phyloP scores from a whole-genome alignment of 2,329 filamentous ascomycete genomes.

The Grosmannia huntii region DNA sequence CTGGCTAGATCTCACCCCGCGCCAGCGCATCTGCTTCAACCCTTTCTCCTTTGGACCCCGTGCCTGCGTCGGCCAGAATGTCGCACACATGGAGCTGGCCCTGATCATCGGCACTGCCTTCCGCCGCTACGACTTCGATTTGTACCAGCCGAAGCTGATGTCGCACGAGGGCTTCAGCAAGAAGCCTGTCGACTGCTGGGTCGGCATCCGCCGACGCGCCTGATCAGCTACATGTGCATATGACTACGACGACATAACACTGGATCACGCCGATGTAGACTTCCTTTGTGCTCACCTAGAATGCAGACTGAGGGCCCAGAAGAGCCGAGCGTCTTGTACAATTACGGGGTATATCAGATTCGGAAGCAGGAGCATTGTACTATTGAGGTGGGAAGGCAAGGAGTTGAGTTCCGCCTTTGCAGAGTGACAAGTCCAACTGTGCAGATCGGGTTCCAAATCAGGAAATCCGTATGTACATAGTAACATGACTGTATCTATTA shows the following conservation, averaged over 20 bases:
- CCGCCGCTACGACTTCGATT: slow-evolving; percentile 8
- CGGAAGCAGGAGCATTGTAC: neutral
- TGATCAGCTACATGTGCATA: neutral
- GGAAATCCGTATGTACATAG: too few relatives aligned
- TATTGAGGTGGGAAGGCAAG: neutral
- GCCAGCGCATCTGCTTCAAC: slow-evolving; percentile 9
- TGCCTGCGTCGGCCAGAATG: slow-evolving; percentile 11
- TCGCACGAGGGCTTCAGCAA: slow-evolving; percentile 10
- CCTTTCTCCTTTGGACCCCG: slow-evolving; percentile 9
- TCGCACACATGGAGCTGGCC: slow-evolving; percentile 10
- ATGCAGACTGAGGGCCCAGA: too few relatives aligned
- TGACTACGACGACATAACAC: too few relatives aligned
- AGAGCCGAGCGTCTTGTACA: too few relatives aligned
- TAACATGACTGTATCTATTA: too few relatives aligned
- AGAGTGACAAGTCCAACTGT: neutral
- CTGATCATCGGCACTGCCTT: slow-evolving; percentile 9
- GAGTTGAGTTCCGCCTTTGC: neutral
- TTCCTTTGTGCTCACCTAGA: too few relatives aligned
- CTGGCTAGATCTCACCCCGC: slow-evolving; percentile 11
- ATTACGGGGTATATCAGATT: too few relatives aligned
- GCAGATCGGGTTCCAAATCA: neutral
- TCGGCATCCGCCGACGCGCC: slow-evolving; percentile 4
- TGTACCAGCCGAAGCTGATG: slow-evolving; percentile 3
- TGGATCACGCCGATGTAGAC: too few relatives aligned
- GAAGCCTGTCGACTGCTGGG: slow-evolving; percentile 8